Base-by-base conservation (phyloP, 371 early-diverging fungal species). In the Circinella umbellata region DNA sequence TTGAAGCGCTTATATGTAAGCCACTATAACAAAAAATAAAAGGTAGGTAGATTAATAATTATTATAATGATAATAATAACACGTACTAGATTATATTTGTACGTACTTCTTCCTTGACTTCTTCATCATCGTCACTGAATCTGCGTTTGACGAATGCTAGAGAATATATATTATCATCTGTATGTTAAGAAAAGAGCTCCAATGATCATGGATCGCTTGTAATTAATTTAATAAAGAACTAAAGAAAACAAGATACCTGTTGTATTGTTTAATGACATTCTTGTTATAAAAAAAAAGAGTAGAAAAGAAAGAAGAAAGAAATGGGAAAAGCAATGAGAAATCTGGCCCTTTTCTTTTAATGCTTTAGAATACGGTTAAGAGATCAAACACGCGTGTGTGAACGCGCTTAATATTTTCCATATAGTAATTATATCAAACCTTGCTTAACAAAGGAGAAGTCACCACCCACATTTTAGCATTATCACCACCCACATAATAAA, bases 321-420 rank as follows among this genome's bases (percentile, higher is more conserved):
- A 54, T 27, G 27, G 42, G 27, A 18, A 57, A 34, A 34, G 57
- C 6, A 27, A 57, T 57, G 57, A n/a, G 57, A 57, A 57, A 34
- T 57, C 57, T 27, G 11, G 35, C 7, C 7, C 27, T 18, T 18
- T 14, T 34, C n/a, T 57, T 17, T 57, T 37, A 57, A 57, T 57
- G 57, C 37, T 27, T 27, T 27, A 1, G 27, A 27, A 27, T 27
- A 27, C 27, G 27, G 57, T 20, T 57, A 17, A n/a, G 57, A 57
- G 57, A 57, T 57, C 57, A 57, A 57, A 57, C 34, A 34, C 57
- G 57, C 35, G 35, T 27, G 57, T 42, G 42, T 6, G 42, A 27
- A 27, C 35, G 57, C 57, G 57, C 57, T 10, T 57, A 27, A 5
- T 57, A 14, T 51, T 51, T 15, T 51, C 42, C 42, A 51, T 51